Conservation (phyloP, 441 rosid species). For the Adansonia grandidieri region DNA sequence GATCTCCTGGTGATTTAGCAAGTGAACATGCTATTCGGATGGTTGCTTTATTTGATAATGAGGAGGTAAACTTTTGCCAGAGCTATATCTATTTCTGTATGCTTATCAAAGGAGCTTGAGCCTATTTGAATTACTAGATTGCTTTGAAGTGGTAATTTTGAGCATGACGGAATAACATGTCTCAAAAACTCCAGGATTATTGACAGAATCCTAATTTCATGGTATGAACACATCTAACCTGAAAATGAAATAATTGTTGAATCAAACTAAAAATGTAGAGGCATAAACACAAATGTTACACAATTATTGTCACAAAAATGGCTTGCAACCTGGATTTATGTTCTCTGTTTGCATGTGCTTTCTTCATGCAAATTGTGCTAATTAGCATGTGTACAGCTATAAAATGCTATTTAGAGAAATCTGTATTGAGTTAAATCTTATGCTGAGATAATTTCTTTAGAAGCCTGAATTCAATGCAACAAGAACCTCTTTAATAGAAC, state of each 20-base stretch:
- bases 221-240: slow-evolving; percentile 9
- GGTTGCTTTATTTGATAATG: slow-evolving; percentile 95
- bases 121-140: slow-evolving; percentile 8
- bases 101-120: slow-evolving; percentile 22
- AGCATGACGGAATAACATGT: not conserved
- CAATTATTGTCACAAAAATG: slow-evolving; percentile 5
- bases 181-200: not conserved
- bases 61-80: slow-evolving; percentile 64
- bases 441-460: not conserved
- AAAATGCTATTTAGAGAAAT: not conserved
- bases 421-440: not conserved
- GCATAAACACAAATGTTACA: not conserved
- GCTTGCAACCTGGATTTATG: not conserved
- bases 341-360: slow-evolving; percentile 13
- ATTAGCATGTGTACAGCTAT: not conserved
- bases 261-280: not conserved
- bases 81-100: slow-evolving; percentile 21
- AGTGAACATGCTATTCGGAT: slow-evolving; percentile 71
- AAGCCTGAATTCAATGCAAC: not conserved
- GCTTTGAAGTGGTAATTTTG: slow-evolving; percentile 4
- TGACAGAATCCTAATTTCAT: slow-evolving; percentile 10
- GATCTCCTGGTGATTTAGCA: slow-evolving; percentile 52
- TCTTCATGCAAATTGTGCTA: not conserved
- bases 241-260: not conserved
- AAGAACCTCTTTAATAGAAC: not conserved